phyloP scores from a whole-genome alignment of 1,139 yeast species.

The Kazachstania sp. region DNA sequence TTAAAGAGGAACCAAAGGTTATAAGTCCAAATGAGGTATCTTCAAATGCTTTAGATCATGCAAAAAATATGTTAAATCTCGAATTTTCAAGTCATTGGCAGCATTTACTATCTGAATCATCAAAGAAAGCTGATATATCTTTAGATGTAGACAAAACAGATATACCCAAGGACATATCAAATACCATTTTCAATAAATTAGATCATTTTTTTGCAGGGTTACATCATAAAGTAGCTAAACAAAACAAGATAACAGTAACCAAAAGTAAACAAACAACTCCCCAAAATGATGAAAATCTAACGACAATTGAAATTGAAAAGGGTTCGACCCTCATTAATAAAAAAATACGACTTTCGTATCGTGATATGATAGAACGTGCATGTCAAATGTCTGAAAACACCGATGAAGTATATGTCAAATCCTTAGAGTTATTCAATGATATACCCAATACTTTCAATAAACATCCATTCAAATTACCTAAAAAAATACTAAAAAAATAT shows the following conservation, averaged over 20 bases:
- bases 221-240: conserved; percentile 21
- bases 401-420: conserved; percentile 26
- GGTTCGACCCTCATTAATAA: conserved; percentile 9
- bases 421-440: conserved; percentile 26
- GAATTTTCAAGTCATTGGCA: conserved; percentile 29
- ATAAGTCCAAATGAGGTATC: conserved; percentile 21
- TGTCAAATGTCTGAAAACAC: conserved; percentile 28
- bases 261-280: neutral
- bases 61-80: conserved; percentile 18
- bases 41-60: conserved; percentile 18
- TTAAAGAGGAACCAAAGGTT: neutral
- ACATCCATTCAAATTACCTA: conserved; percentile 20
- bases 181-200: conserved; percentile 18
- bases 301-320: neutral
- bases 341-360: conserved; percentile 18
- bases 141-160: conserved; percentile 22
- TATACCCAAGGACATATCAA: conserved; percentile 17
- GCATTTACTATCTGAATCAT: conserved; percentile 14
- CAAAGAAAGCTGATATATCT: conserved; percentile 9
- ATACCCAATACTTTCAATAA: conserved; percentile 20
- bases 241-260: conserved; percentile 13
- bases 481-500: conserved; percentile 17
- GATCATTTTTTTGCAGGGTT: conserved; percentile 25
- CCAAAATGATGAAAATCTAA: neutral
- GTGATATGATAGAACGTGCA: conserved; percentile 26